Conservation (phyloP, 352 stramenopile genomes). For the Halophytophthora polymorphica region DNA sequence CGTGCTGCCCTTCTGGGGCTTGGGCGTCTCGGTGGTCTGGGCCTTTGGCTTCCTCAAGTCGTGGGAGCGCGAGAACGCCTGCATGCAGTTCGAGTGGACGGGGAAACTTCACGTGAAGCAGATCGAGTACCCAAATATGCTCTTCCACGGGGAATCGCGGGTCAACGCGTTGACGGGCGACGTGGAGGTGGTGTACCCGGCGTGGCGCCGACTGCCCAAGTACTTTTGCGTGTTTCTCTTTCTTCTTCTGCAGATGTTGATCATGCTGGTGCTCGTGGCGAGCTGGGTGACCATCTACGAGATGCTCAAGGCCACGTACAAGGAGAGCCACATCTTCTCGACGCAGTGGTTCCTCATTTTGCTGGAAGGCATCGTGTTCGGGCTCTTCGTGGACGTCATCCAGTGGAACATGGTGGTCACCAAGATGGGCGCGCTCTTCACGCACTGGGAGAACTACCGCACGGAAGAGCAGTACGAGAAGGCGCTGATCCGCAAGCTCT, state of each 20-base stretch:
- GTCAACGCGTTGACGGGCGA: constrained; percentile 78
- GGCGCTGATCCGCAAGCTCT: constrained; percentile 79
- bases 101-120: constrained; percentile 78
- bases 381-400: constrained; percentile 86
- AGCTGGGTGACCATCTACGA: constrained; percentile 88
- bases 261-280: constrained; percentile 86
- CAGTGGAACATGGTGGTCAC: constrained; percentile 90
- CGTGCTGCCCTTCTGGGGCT: constrained; percentile 75
- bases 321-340: constrained; percentile 73
- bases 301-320: constrained; percentile 82
- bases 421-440: constrained; percentile 82
- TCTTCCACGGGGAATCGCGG: constrained; percentile 59
- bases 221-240: constrained; percentile 77
- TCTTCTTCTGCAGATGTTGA: constrained; percentile 78
- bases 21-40: constrained; percentile 79
- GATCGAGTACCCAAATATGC: constrained; percentile 84
- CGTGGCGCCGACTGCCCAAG: constrained; percentile 70
- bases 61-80: constrained; percentile 76
- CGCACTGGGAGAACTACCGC: constrained; percentile 86
- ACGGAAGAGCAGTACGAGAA: constrained; percentile 86
- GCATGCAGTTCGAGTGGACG: constrained; percentile 82
- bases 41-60: constrained; percentile 81
- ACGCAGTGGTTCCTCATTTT: constrained; percentile 84
- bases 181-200: constrained; percentile 60
- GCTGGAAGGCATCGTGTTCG: constrained; percentile 79